Conservation (phyloP, 208 protist species). For the Naegleria lovaniensis region DNA sequence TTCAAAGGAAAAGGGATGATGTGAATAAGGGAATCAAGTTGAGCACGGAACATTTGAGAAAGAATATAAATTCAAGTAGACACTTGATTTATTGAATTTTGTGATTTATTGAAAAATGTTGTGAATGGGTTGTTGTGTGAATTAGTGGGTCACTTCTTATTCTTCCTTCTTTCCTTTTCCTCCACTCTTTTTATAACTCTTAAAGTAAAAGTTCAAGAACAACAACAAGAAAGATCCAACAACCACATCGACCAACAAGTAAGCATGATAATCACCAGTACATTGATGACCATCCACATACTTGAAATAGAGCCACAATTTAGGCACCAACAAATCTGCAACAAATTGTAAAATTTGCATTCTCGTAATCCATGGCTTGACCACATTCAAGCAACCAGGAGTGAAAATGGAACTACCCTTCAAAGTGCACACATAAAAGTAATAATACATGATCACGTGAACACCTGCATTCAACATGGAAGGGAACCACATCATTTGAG, state of each 20-base stretch:
- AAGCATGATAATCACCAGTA: not conserved
- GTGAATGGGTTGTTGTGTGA: too few relatives aligned
- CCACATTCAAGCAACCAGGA: not conserved
- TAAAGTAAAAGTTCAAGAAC: not conserved
- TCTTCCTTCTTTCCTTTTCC: not conserved
- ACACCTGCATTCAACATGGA: not conserved
- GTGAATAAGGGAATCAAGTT: too few relatives aligned
- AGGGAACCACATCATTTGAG: not conserved
- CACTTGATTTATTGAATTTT: too few relatives aligned
- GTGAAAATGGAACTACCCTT: not conserved
- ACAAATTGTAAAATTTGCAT: conserved; percentile 2
- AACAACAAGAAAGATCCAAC: not conserved
- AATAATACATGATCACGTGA: not conserved
- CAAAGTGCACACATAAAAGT: not conserved
- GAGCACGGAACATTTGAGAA: too few relatives aligned
- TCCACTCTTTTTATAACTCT: not conserved
- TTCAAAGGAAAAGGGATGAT: too few relatives aligned
- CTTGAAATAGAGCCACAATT: not conserved
- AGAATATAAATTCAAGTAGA: too few relatives aligned
- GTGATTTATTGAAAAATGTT: too few relatives aligned
- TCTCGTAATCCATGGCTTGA: not conserved
- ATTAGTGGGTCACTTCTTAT: too few relatives aligned
- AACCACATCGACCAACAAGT: not conserved
- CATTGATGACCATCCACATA: not conserved
- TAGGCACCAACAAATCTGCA: not conserved